phyloP scores from a whole-genome alignment of 2,329 filamentous ascomycete genomes.

The Fusarium citri region DNA sequence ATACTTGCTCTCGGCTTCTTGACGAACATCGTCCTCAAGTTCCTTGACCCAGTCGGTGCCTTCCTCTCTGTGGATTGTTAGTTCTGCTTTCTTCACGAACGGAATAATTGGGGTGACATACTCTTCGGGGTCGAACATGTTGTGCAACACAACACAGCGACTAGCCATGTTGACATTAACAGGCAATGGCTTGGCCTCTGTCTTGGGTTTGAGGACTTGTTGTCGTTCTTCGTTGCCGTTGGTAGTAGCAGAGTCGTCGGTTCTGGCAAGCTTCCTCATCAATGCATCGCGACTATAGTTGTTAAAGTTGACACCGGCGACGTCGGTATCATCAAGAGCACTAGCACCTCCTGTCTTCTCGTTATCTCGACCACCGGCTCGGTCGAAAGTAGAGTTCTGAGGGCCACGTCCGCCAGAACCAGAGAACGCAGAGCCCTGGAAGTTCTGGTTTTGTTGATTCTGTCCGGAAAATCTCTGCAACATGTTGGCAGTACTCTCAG shows the following conservation, averaged over 20 bases:
- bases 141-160: constrained; percentile 92
- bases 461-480: constrained; percentile 91
- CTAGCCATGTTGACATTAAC: constrained; percentile 92
- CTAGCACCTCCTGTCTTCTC: constrained; percentile 93
- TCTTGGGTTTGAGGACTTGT: constrained; percentile 81
- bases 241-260: constrained; percentile 77
- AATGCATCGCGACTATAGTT: constrained; percentile 98
- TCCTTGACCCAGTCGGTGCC: constrained; percentile 92
- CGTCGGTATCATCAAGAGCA: constrained; percentile 96
- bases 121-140: constrained; percentile 94
- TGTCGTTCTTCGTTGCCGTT: constrained; percentile 76
- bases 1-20: constrained; percentile 95
- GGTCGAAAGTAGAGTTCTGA: constrained; percentile 89
- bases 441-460: constrained; percentile 68
- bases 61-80: constrained; percentile 74
- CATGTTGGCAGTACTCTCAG: constrained; percentile 93
- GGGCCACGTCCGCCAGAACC: constrained; percentile 88
- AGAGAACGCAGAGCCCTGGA: constrained; percentile 91
- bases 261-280: constrained; percentile 98
- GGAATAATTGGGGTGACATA: constrained; percentile 64
- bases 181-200: constrained; percentile 80
- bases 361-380: constrained; percentile 86
- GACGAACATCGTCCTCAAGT: constrained; percentile 90
- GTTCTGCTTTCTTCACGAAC: constrained; percentile 18
- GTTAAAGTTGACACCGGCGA: constrained; percentile 98